Evolutionary conservation across 2,329 filamentous ascomycete genomes (phyloP).

Genomic region (Xylariaceae sp.): DNA sequence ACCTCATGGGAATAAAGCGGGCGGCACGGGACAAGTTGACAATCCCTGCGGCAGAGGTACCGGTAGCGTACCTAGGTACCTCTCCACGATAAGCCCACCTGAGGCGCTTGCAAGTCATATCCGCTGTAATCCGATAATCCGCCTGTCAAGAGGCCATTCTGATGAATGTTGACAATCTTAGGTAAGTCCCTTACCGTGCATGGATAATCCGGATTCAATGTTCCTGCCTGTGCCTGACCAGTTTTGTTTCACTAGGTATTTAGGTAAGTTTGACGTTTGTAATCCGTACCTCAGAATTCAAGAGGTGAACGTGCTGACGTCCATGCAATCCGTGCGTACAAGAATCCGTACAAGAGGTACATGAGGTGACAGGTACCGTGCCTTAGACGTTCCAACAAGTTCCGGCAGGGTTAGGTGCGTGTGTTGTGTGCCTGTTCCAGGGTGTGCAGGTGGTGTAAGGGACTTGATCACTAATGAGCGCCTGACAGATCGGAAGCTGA

Average conservation of each 20-base stretch:
- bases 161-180: background rate
- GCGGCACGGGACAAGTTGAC: background rate
- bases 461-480: background rate
- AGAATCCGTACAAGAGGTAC: no score
- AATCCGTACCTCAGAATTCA: background rate
- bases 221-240: no score
- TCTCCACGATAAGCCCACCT: background rate
- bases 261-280: background rate
- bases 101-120: background rate
- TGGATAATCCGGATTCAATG: background rate
- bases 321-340: background rate
- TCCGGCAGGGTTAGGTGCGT: no score
- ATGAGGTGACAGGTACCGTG: no score
- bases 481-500: background rate
- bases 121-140: no score
- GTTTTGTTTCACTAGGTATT: no score
- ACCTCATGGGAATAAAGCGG: background rate
- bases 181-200: background rate
- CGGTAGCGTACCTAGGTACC: background rate
- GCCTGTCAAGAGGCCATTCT: no score
- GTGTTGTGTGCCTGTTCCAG: no score
- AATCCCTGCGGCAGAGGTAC: background rate
- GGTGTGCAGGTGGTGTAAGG: background rate
- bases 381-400: no score
- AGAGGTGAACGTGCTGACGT: background rate